Evolutionary conservation across 805 yeast species (phyloP), one percentile per base, ranked within the genome.

Genomic region (Hanseniaspora pseudoguilliermondii): DNA sequence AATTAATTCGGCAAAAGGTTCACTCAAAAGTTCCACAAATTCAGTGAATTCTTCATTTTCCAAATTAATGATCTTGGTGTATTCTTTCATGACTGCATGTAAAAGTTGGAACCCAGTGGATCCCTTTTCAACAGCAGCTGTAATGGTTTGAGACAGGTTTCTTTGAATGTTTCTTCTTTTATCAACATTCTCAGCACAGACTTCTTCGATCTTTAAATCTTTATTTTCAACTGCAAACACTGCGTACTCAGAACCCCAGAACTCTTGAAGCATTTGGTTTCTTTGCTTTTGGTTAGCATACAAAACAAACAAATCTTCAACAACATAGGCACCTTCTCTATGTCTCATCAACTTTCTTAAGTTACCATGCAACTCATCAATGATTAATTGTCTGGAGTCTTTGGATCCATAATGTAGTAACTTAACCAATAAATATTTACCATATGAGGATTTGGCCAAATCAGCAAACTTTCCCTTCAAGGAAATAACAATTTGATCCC

Each of bases 251-350:
- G 96, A 79, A 55, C 97, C 98, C 88, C 95, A 91, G 67, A 91
- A 91, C 72, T 91, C 98, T 70, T 93, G 81, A 61, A 91, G 81
- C 85, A 91, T 90, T 71, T 87, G 96, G 56, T 80, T 79, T 69
- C 80, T 86, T 71, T 91, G 97, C 60, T 83, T 86, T 34, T 84
- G 78, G 25, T 88, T 80, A 11, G 96, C 81, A 69, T 90, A 91
- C 57, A 89, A 78, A 25, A 87, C 86, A 66, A 75, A 91, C 64
- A 87, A 75, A 75, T 91, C 98, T 71, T 91, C 97, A 61, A 90
- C 89, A 41, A 91, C 97, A 65, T 91, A 89, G 15, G 97, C 97
- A 71, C 97, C 98, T 75, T 91, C 97, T 73, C 86, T 84, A 72
- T 91, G 97, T 75, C 95, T 82, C 93, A 91, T 88, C 57, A 91